Evolutionary conservation across 2,329 filamentous ascomycete genomes (phyloP).

Genomic region (Venturia aucupariae): DNA sequence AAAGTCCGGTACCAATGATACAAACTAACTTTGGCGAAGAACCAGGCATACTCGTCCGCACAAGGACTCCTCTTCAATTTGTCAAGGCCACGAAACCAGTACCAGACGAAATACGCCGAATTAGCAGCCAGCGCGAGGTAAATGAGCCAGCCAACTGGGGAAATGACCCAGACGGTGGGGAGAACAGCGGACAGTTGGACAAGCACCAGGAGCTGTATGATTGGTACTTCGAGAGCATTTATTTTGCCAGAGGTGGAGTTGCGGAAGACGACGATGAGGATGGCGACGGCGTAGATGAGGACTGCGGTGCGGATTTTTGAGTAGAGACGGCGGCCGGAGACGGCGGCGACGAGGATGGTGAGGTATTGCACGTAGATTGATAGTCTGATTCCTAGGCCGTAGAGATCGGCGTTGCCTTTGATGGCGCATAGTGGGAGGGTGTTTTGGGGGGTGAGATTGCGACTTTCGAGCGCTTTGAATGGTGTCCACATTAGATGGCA

Average conservation of each 20-base stretch:
- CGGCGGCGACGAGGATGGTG: conserved; percentile 3
- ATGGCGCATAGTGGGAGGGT: neutral
- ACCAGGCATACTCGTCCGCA: neutral
- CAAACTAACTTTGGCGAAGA: conserved; percentile 5
- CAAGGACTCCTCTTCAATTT: neutral
- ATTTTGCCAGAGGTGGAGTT: neutral
- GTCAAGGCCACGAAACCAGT: conserved; percentile 1
- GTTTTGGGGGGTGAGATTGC: neutral
- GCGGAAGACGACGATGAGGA: neutral
- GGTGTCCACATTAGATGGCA: neutral
- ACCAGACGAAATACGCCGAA: neutral
- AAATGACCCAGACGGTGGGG: neutral
- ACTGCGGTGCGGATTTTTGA: conserved; percentile 1
- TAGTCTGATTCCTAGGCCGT: neutral
- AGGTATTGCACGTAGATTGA: conserved; percentile 6
- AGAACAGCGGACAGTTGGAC: neutral
- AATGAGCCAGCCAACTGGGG: conserved; percentile 1
- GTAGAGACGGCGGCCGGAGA: conserved; percentile 2
- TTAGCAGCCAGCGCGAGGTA: neutral
- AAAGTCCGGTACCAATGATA: conserved; percentile 2
- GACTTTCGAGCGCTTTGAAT: neutral
- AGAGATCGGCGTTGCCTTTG: neutral
- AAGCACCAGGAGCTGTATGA: neutral
- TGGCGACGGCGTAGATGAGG: conserved; percentile 1
- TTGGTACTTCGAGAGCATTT: neutral